Evolutionary conservation across 2,329 filamentous ascomycete species (phyloP).

Genomic region (Fusarium floridanum): DNA sequence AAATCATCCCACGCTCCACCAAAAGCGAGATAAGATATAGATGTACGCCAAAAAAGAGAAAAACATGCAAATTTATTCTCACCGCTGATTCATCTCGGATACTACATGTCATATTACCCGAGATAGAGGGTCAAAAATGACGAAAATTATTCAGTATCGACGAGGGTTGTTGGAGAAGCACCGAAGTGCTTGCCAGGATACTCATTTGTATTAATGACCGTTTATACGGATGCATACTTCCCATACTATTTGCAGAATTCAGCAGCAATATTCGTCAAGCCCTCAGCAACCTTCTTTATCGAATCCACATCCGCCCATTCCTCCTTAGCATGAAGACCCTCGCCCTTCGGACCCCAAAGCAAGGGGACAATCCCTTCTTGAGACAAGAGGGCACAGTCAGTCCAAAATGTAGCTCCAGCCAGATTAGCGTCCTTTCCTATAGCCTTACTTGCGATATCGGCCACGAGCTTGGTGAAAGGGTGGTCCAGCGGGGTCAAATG

Average conservation of each 20-base stretch:
- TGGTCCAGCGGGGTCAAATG: conserved; percentile 57
- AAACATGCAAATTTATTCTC: background rate
- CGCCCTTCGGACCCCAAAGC: conserved; percentile 61
- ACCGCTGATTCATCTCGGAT: background rate
- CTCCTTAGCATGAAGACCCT: conserved; percentile 63
- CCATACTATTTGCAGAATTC: conserved; percentile 47
- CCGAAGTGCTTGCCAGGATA: background rate
- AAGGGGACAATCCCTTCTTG: conserved; percentile 60
- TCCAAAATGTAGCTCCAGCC: conserved; percentile 58
- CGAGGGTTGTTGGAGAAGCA: background rate
- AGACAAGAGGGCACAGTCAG: conserved; percentile 62
- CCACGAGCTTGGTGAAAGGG: conserved; percentile 54
- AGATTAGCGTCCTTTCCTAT: conserved; percentile 47
- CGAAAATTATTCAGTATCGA: background rate
- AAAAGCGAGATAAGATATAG: background rate
- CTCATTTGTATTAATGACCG: too few species aligned
- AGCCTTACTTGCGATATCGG: conserved; percentile 43
- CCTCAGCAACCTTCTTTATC: conserved; percentile 50
- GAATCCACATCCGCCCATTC: conserved; percentile 64
- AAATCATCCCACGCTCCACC: background rate
- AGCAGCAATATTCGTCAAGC: conserved; percentile 44
- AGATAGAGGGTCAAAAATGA: background rate
- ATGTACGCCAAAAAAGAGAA: background rate
- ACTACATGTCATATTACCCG: background rate
- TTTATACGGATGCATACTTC: background rate